Base-by-base conservation (phyloP, 768 basidiomycete species). In the Leccinum subtestaceum region DNA sequence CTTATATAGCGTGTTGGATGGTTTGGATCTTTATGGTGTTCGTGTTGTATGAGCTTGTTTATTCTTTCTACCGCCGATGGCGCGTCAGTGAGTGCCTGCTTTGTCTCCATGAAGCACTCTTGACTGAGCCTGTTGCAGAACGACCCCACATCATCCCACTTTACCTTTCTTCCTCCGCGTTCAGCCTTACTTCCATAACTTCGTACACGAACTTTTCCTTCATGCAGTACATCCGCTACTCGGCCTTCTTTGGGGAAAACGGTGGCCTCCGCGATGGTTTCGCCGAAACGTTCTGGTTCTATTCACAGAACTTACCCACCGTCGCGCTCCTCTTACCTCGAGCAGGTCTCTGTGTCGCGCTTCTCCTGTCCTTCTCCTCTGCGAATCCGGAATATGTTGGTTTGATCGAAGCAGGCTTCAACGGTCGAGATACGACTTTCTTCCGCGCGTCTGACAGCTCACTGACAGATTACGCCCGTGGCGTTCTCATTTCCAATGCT, bases 161-260 rank as follows among this genome's bases (percentile, higher is more conserved):
- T 59, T 94, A 94, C 72, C 78, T 92, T 46, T 95, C 93, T 1
- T 79, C 91, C 1, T 79, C 92, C 15, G 91, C 85, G 6, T 89
- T 85, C 77, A 89, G 84, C 65, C 78, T 88, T 56, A 88, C 84
- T 31, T 83, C 84, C 38, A 83, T 95, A 77, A 81, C 86, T 2
- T 94, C 91, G 15, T 95, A 88, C 75, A 82, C 84, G 54, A 86
- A 87, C 74, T 95, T 93, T 72, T 88, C 87, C 73, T 94, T 94
- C 78, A 77, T 95, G 64, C 84, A 87, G 59, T 83, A 94, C 72
- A 78, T 95, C 63, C 88, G 93, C 45, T 77, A 78, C 61, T 83
- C 86, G 27, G 89, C 92, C 34, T 88, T 89, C 69, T 72, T 78
- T 32, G 75, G 77, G 34, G 79, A 84, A 63, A 75, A 75, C 47